Evolutionary conservation across 371 early-diverging fungal species (phyloP).

Genomic region (Apophysomyces variabilis): DNA sequence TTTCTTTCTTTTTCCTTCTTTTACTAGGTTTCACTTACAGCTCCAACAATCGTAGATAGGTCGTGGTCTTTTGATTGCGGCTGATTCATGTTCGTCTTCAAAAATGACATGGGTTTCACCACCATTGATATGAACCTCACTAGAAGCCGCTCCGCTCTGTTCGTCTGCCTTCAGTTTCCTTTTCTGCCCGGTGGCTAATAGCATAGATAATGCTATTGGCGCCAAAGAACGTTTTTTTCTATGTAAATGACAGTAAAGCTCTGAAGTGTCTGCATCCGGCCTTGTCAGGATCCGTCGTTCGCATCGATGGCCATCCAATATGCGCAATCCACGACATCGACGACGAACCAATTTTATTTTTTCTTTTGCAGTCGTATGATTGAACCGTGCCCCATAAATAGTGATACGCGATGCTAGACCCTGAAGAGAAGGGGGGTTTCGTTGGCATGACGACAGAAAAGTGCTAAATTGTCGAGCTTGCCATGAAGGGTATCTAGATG

Average conservation of each 20-base stretch:
- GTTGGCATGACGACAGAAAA: neutral
- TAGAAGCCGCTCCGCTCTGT: no score
- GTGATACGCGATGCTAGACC: no score
- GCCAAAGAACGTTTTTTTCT: neutral
- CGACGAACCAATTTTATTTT: neutral
- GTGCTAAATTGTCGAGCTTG: neutral
- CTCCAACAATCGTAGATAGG: conserved; percentile 23
- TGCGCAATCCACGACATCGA: conserved; percentile 21
- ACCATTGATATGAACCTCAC: no score
- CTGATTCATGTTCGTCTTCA: neutral
- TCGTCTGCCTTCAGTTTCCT: no score
- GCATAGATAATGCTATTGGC: no score
- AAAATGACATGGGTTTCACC: no score
- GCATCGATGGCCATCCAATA: conserved; percentile 21
- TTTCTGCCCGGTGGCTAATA: no score
- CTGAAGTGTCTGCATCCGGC: conserved; percentile 11
- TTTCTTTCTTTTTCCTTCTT: no score
- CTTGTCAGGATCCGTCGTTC: conserved; percentile 14
- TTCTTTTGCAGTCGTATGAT: neutral
- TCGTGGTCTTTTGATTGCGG: neutral
- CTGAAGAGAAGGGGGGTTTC: no score
- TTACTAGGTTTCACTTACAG: conserved; percentile 8
- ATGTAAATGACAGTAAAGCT: conserved; percentile 17
- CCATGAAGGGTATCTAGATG: neutral
- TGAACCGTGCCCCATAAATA: neutral